Base-by-base conservation (phyloP, 768 basidiomycete genomes). In the Boletus sensibilis region DNA sequence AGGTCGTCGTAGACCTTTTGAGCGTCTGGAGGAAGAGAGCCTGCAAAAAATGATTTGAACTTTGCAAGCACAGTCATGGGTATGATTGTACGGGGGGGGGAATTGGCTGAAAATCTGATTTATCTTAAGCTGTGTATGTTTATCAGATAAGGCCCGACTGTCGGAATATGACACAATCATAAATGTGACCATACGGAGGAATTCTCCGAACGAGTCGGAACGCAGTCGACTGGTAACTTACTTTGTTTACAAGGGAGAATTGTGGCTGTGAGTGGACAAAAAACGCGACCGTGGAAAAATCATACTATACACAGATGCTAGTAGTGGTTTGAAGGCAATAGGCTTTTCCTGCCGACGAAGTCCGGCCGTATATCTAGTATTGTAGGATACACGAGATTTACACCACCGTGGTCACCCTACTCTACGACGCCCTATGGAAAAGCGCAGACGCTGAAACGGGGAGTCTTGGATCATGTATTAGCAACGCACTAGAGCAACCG, bases 1-100 rank as follows among this genome's bases (percentile, higher is more conserved):
- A 95, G 80, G 45, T 82, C 75, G 9, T 77, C 72, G 34, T 76
- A 75, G 18, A 83, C 72, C 35, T 73, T 67, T 55, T 78, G 74
- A 44, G 72, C 59, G 47, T 75, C 74, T 53, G 74, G 41, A 35
- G 65, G 61, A 42, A 58, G 66, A 21, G 58, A 35, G 12, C 47
- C 50, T 3, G 41, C 41, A 23, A 73, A 10, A 42, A 70, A 45
- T 1, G 61, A 18, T 47, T 62, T 69, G 33, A 71, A 61, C 48
- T 60, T 72, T 60, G 63, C 58, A 9, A 71, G 59, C 1, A 59
- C 57, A 14, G 59, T 59, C 69, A 71, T 71, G 57, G 52, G 43
- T 35, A 53, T 44, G 9, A 39, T 27, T 31, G 31, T 10, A 40
- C 6, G 25, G 9, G 38, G 8, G n/a, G n/a, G 11, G 18, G 37